These are phyloP conservation scores for Casaregolazyma lundiana DNA, from an alignment of 1,139 yeast genomes.

Conservation along the genomic window DNA sequence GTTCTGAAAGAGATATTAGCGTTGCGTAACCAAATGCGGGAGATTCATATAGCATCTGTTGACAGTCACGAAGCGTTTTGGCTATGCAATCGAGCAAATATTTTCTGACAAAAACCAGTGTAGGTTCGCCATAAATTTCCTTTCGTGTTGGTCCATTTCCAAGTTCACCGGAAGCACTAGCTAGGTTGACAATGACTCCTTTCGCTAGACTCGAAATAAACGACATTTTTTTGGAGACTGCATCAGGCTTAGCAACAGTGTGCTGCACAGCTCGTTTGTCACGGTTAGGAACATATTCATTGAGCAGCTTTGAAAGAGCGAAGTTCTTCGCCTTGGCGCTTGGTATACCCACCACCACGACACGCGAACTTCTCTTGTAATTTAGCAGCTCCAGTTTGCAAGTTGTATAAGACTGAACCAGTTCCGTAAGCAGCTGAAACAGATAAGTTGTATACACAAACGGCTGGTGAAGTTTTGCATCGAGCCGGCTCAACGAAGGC, in stretches of 20 bases:
- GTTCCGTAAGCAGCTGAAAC: slow-evolving; percentile 63
- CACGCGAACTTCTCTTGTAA: slow-evolving; percentile 53
- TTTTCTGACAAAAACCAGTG: slow-evolving; percentile 66
- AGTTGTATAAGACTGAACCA: slow-evolving; percentile 71
- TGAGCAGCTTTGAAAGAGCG: slow-evolving; percentile 69
- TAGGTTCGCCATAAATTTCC: slow-evolving; percentile 50
- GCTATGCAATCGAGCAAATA: slow-evolving; percentile 68
- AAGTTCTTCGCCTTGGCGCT: slow-evolving; percentile 62
- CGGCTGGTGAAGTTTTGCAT: slow-evolving; percentile 38
- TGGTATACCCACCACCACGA: slow-evolving; percentile 8
- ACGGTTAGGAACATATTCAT: slow-evolving; percentile 62
- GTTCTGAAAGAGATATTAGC: slow-evolving; percentile 52
- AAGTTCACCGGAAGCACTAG: slow-evolving; percentile 55
- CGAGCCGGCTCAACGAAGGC: slow-evolving; percentile 24
- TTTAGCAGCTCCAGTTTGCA: slow-evolving; percentile 80
- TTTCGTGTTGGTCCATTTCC: slow-evolving; percentile 27
- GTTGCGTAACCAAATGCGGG: slow-evolving; percentile 47
- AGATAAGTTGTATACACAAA: slow-evolving; percentile 67
- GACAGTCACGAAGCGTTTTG: slow-evolving; percentile 54
- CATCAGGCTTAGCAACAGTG: slow-evolving; percentile 35
- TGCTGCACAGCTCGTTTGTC: background rate
- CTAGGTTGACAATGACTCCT: slow-evolving; percentile 35
- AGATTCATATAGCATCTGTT: slow-evolving; percentile 30
- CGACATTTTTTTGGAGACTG: slow-evolving; percentile 24
- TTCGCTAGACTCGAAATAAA: slow-evolving; percentile 51